These are phyloP conservation scores for Zygosaccharomyces pseudobailii DNA, from an alignment of 1,139 yeast genomes.

Conservation along the genomic window DNA sequence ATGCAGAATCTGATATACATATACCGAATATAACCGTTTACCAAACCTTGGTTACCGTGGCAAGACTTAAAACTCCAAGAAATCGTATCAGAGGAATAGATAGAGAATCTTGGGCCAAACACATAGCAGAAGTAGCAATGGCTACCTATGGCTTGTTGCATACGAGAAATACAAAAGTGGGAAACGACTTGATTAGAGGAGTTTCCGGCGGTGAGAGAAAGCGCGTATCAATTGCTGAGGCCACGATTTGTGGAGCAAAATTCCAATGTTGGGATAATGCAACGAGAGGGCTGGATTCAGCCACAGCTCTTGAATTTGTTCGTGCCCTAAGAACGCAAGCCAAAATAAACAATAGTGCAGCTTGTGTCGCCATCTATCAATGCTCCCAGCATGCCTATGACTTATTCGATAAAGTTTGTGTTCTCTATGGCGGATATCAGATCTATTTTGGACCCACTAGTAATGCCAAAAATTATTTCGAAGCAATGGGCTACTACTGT, in stretches of 20 bases:
- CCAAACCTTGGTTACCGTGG: constrained; percentile 61
- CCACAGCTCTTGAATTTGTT: constrained; percentile 74
- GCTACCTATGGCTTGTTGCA: constrained; percentile 68
- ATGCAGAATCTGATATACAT: constrained; percentile 66
- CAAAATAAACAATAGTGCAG: constrained; percentile 51
- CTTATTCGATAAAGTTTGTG: constrained; percentile 43
- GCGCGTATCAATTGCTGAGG: constrained; percentile 72
- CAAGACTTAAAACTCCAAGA: constrained; percentile 58
- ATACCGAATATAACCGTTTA: constrained; percentile 70
- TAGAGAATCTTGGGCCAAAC: constrained; percentile 53
- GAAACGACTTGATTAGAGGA: constrained; percentile 65
- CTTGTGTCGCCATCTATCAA: constrained; percentile 76
- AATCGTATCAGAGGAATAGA: constrained; percentile 56
- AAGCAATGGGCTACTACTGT: constrained; percentile 51
- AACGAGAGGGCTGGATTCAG: constrained; percentile 70
- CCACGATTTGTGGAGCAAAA: constrained; percentile 54
- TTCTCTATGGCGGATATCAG: constrained; percentile 43
- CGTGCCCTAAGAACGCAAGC: constrained; percentile 64
- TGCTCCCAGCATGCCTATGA: constrained; percentile 67
- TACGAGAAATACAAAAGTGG: constrained; percentile 62
- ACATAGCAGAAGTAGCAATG: constrained; percentile 61
- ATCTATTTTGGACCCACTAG: constrained; percentile 40
- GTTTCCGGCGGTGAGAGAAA: constrained; percentile 82
- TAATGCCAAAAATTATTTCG: constrained; percentile 42
- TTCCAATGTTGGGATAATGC: constrained; percentile 74